Base-by-base conservation (phyloP, 768 basidiomycete genomes). In the Tricholoma saponaceum region DNA sequence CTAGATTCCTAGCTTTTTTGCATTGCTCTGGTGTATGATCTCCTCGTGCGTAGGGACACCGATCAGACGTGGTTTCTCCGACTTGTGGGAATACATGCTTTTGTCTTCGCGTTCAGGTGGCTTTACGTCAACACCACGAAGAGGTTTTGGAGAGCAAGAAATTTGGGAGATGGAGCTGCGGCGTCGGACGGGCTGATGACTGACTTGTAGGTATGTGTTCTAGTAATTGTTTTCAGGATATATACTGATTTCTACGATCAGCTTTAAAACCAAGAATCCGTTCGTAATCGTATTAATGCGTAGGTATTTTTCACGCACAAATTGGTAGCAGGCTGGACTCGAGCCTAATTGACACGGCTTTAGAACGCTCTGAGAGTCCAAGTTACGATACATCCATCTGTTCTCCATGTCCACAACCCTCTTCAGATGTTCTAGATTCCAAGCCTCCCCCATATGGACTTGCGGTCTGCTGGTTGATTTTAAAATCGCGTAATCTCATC, bases 41-140 rank as follows among this genome's bases (percentile, higher is more conserved):
- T 86, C 85, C 32, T 87, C 86, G 6, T 87, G 87, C 71, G 67
- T 88, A 57, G 87, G 87, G 26, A 71, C 73, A 2, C 72, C 83
- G 4, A 69, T 85, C 37, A 70, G 76, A 49, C 71, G 69, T 26
- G 67, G 72, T n/a, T 59, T 83, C 22, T 72, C 74, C 30, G 76
- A 76, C 44, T 62, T 85, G 22, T 84, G 82, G 82, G 73, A 80
- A 46, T 74, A 75, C 57, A 58, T 71, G 28, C 62, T 77, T 22
- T 68, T 81, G 52, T 78, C 78, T 55, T 73, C 79, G 37, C 71
- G 69, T 52, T 64, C 62, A 33, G 58, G 61, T 33, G 52, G 55
- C 2, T 61, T 65, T 60, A 59, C 63, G n/a, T 60, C 66, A 33
- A 64, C 65, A 56, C 66, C 68, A 58, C 75, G 75, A 55, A 67